Base-by-base conservation (phyloP, 108 stramenopile genomes). In the Fragilariopsis cylindrus region DNA sequence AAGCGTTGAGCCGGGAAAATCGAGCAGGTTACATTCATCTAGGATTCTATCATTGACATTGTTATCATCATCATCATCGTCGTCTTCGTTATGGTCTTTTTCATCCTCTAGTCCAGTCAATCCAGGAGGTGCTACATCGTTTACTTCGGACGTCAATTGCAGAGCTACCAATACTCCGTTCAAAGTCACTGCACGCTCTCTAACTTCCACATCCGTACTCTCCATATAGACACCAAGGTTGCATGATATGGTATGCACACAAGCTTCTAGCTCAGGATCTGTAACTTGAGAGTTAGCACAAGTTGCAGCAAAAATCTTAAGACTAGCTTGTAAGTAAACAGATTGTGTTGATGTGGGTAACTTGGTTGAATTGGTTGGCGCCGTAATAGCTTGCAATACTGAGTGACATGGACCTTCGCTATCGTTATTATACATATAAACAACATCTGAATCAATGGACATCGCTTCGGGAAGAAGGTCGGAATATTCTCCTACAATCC, bases 401-500 rank as follows among this genome's bases (percentile, higher is more conserved):
- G 85, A 76, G 79, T 90, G 91, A 42, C 84, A 92, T 3, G 78
- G 71, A n/a, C 88, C 83, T 76, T 84, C 77, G 44, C 84, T 85
- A 16, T 74, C 41, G 0, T 74, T 45, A 68, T 89, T 74, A 69
- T 84, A 88, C 45, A 77, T 72, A 21, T 74, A 71, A 50, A 85
- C 85, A 12, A 68, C 83, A 47, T 70, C 82, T 57, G 86, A 75
- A 40, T 85, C 87, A n/a, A 65, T 75, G 3, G 71, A 75, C 64
- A 92, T 58, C 43, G 80, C 88, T 56, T 81, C 88, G 19, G 88
- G 88, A 48, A 89, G 82, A 66, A 88, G 73, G 69, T 85, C 87
- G 13, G 93, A 91, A 77, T 93, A 99, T 82, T 98, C 99, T 13
- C 98, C 98, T 1, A 94, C 92, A 80, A 98, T 95, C 95, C 96